phyloP scores from a whole-genome alignment of 2,329 filamentous ascomycete genomes.

The Arthrobotrys pseudoclavata region DNA sequence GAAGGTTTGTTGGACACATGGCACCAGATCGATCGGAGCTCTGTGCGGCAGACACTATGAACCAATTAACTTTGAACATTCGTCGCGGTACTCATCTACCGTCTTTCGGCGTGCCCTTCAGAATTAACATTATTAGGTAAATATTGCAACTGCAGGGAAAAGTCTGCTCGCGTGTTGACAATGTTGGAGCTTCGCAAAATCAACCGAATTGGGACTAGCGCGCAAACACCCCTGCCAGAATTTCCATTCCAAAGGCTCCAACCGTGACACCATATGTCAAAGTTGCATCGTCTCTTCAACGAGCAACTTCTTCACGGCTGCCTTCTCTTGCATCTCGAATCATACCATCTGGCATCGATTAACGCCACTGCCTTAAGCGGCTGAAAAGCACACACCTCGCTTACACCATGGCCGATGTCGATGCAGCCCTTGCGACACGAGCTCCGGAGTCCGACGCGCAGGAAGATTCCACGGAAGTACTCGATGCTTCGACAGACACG shows the following conservation, averaged over 20 bases:
- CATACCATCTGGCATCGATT: conserved; percentile 2
- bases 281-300: conserved; percentile 7
- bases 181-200: conserved; percentile 25
- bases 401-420: conserved; percentile 52
- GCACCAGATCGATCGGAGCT: not conserved
- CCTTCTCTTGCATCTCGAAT: conserved; percentile 11
- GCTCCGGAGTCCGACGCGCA: conserved; percentile 52
- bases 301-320: conserved; percentile 8
- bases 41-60: not conserved
- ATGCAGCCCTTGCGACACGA: conserved; percentile 42
- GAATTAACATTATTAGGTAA: no score
- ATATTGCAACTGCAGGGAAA: not conserved
- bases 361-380: not conserved
- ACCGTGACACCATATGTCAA: not conserved
- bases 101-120: not conserved
- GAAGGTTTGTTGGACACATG: not conserved
- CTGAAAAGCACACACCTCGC: conserved; percentile 10
- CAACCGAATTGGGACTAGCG: conserved; percentile 4
- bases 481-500: conserved; percentile 39
- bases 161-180: not conserved
- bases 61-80: not conserved
- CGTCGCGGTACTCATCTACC: not conserved
- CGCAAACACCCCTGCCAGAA: not conserved
- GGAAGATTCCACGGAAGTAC: conserved; percentile 36
- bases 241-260: conserved; percentile 19